phyloP scores from a whole-genome alignment of 2,329 filamentous ascomycete species.

The Aspergillus sp. region DNA sequence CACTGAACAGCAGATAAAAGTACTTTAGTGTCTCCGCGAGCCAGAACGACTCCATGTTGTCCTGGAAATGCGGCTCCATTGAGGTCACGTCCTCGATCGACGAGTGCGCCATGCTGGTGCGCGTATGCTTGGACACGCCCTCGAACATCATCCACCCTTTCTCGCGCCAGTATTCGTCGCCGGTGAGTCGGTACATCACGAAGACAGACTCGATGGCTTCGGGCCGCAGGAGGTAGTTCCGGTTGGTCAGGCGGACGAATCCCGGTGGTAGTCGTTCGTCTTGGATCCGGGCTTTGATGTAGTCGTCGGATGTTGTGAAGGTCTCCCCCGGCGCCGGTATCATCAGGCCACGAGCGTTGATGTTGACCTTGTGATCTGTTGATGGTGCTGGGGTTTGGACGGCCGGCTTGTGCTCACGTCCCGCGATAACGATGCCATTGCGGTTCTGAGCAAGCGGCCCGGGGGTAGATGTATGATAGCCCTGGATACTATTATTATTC shows the following conservation, averaged over 20 bases:
- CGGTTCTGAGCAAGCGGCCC: too few relatives aligned
- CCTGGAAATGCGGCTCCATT: conserved; percentile 37
- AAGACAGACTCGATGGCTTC: conserved; percentile 78
- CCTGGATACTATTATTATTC: not conserved
- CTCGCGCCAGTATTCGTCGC: conserved; percentile 55
- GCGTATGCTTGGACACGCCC: conserved; percentile 53
- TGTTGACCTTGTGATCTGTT: not conserved
- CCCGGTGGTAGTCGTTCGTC: conserved; percentile 38
- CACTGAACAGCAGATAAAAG: conserved; percentile 41
- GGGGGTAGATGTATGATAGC: too few relatives aligned
- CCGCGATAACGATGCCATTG: too few relatives aligned
- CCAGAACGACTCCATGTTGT: conserved; percentile 72
- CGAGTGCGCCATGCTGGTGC: conserved; percentile 55
- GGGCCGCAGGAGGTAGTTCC: conserved; percentile 44
- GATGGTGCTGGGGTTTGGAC: too few relatives aligned
- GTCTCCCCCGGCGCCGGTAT: conserved; percentile 9
- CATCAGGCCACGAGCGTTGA: conserved; percentile 2
- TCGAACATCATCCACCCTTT: conserved; percentile 69
- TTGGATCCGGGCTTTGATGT: conserved; percentile 31
- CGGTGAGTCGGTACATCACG: conserved; percentile 66
- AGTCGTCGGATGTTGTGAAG: conserved; percentile 33
- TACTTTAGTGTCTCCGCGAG: conserved; percentile 46
- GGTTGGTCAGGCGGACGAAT: conserved; percentile 30
- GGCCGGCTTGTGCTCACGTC: too few relatives aligned
- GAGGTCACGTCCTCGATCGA: conserved; percentile 59